Evolutionary conservation across 805 yeast species (phyloP).

Genomic region (Komagataella kurtzmanii): DNA sequence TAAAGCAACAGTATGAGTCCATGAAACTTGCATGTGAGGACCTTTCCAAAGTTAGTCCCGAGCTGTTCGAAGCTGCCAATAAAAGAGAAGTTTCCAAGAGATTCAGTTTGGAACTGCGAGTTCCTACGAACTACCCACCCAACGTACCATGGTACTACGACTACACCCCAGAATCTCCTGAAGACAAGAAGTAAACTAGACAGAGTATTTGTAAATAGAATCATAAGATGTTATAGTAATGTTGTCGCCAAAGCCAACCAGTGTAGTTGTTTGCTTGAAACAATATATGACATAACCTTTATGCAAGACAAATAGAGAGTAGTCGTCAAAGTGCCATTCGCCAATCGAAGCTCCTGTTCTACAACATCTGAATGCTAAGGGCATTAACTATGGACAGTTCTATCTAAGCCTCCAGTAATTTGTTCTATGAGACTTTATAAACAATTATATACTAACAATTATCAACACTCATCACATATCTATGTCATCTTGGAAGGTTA

Average conservation of each 20-base stretch:
- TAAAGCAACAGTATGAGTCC: constrained; percentile 48
- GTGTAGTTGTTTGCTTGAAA: background rate
- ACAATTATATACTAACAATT: background rate
- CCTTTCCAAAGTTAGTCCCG: constrained; percentile 36
- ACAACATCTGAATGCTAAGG: background rate
- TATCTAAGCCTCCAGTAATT: background rate
- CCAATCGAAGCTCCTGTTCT: too few species aligned
- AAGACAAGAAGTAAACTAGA: constrained; percentile 5
- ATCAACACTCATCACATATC: constrained; percentile 21
- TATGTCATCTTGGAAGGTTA: constrained; percentile 54
- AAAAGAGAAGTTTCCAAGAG: constrained; percentile 38
- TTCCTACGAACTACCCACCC: constrained; percentile 87
- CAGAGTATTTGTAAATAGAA: background rate
- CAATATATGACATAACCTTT: too few species aligned
- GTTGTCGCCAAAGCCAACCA: background rate
- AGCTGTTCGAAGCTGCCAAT: constrained; percentile 52
- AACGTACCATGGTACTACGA: constrained; percentile 65
- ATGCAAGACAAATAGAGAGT: too few species aligned
- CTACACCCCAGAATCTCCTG: constrained; percentile 14
- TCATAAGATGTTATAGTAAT: background rate
- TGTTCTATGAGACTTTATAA: background rate
- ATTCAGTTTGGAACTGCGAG: constrained; percentile 73
- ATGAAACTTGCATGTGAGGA: constrained; percentile 65
- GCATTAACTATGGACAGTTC: background rate
- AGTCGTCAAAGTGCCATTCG: too few species aligned